Percentiles rank a stretch among this genome's conserved stretches.
These are phyloP conservation scores for Gossypium gossypioides DNA, from an alignment of 441 rosid genomes.

Conservation along the genomic window DNA sequence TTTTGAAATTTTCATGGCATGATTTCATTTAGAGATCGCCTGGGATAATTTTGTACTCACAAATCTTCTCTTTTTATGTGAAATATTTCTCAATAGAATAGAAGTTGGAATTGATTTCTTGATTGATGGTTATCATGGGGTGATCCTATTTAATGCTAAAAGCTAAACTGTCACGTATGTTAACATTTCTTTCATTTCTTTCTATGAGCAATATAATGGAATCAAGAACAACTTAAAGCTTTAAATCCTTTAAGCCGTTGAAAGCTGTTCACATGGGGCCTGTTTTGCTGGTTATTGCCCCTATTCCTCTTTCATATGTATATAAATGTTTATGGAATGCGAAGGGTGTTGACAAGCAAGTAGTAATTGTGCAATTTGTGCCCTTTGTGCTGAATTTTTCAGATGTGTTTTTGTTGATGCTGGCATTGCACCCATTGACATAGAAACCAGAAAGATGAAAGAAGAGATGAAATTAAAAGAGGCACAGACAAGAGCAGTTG, in stretches of 20 bases:
- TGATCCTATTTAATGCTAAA: neutral
- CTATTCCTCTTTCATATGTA: neutral
- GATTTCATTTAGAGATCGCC: neutral
- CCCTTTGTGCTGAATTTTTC: conserved; percentile 22
- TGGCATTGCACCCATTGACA: conserved; percentile 80
- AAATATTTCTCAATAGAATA: neutral
- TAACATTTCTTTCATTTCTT: neutral
- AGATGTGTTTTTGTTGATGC: conserved; percentile 97
- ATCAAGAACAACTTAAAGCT: neutral
- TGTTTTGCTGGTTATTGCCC: neutral
- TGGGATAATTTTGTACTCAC: neutral
- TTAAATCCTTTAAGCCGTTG: neutral
- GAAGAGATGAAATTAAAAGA: conserved; percentile 87
- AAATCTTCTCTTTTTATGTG: neutral
- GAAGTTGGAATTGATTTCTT: conserved; percentile 5
- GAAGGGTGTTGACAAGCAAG: neutral
- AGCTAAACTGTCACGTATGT: neutral
- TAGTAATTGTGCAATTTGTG: neutral
- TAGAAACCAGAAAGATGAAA: conserved; percentile 78
- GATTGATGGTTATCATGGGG: conserved; percentile 2
- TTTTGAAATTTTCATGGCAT: neutral
- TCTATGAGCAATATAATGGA: neutral
- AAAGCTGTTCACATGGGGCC: conserved; percentile 3
- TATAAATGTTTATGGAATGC: neutral
- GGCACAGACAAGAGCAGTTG: conserved; percentile 73